Evolutionary conservation across 208 protist genomes (phyloP), one percentile per base, ranked within the genome.

Genomic region (Lotmaria passim): DNA sequence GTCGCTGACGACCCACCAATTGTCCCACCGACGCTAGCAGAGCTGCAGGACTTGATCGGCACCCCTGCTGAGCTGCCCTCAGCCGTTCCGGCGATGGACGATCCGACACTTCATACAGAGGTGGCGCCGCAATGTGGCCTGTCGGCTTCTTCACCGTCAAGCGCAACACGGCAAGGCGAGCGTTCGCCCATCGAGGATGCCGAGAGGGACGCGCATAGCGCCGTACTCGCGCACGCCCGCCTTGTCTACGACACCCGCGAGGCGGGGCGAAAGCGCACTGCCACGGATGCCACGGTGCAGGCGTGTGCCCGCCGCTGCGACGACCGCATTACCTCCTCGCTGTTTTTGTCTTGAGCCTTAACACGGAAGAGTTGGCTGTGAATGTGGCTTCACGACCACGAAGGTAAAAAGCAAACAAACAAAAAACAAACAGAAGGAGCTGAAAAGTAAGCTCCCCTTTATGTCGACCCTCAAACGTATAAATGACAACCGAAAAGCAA

Each of bases 281-380:
- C 69, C 3, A 85, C 73, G 39, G 36, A 36, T 10, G 57, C 61
- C 1, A 80, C 81, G 31, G 77, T 91, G 28, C 31, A 50, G 23
- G 76, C 60, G 30, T 74, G 73, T 36, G 79, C 80, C 10, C 53
- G 44, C 38, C 72, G 82, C 44, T 86, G 79, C 43, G 74, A 88
- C 34, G 73, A 52, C 34, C 73, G 86, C 6, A 81, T 85, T 17
- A 51, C 69, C 4, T 30, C 61, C 1, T 57, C 51, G 17, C 21
- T 83, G n/a, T 51, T 63, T 17, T 51, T 30, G 11, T 58, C n/a
- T 3, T 23, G 15, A 53, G 47, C n/a, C n/a, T n/a, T n/a, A n/a
- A n/a, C n/a, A n/a, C n/a, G n/a, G n/a, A n/a, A n/a, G n/a, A n/a
- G n/a, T n/a, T n/a, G n/a, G n/a, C n/a, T n/a, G n/a, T n/a, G n/a